phyloP scores from a whole-genome alignment of 2,329 filamentous ascomycete genomes.

The Trichoderma koningii region DNA sequence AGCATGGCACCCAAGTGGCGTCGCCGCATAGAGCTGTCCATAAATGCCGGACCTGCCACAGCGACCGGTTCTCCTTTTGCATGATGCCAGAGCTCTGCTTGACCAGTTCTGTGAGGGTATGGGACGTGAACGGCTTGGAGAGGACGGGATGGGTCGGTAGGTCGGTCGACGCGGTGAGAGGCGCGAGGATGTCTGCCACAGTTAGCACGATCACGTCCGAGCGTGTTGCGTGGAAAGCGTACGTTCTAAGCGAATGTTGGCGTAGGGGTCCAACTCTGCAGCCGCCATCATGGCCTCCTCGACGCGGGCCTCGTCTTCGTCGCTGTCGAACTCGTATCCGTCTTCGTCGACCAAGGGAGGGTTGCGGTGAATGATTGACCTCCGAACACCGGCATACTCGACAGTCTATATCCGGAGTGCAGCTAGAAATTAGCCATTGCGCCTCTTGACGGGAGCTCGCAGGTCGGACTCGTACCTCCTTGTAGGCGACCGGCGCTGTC shows the following conservation, averaged over 20 bases:
- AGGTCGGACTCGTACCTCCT: constrained; percentile 58
- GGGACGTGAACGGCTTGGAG: constrained; percentile 72
- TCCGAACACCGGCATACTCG: constrained; percentile 71
- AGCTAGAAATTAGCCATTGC: constrained; percentile 30
- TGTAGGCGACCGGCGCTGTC: constrained; percentile 68
- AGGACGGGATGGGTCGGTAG: constrained; percentile 73
- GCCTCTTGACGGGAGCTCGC: constrained; percentile 14
- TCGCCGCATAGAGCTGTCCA: constrained; percentile 75
- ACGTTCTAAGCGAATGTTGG: constrained; percentile 72
- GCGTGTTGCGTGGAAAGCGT: constrained; percentile 37
- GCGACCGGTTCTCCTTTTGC: constrained; percentile 70
- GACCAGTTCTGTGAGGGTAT: constrained; percentile 70
- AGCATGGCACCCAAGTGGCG: constrained; percentile 66
- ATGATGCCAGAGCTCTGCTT: constrained; percentile 69
- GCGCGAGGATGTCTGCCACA: constrained; percentile 67
- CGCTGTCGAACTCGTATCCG: constrained; percentile 73
- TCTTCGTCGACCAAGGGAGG: constrained; percentile 74
- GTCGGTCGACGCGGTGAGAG: constrained; percentile 73
- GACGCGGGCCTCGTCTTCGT: constrained; percentile 67
- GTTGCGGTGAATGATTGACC: constrained; percentile 74
- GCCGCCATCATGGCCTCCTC: constrained; percentile 62
- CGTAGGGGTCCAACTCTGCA: constrained; percentile 74
- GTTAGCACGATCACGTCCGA: constrained; percentile 35
- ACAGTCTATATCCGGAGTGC: constrained; percentile 55
- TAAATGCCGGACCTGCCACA: constrained; percentile 75